Conservation (phyloP, 352 stramenopile species). For the Globisporangium spiculum region DNA sequence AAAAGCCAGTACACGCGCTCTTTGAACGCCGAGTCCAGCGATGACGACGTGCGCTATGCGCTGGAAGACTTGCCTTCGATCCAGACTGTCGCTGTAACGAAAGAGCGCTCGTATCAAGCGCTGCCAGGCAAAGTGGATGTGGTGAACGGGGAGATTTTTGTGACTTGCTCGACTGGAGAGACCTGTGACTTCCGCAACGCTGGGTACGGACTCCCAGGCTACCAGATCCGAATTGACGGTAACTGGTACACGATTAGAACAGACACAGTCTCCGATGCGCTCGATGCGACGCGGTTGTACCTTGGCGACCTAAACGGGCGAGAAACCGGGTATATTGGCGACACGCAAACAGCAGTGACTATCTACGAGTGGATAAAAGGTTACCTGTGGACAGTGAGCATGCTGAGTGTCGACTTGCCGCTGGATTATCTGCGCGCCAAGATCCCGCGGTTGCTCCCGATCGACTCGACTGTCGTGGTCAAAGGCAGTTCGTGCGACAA, state of each 20-base stretch:
- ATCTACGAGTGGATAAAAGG: slow-evolving; percentile 76
- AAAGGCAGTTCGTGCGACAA: slow-evolving; percentile 44
- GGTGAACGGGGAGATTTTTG: slow-evolving; percentile 54
- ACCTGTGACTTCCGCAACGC: slow-evolving; percentile 50
- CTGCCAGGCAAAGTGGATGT: slow-evolving; percentile 55
- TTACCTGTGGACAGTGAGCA: slow-evolving; percentile 57
- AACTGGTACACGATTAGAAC: slow-evolving; percentile 71
- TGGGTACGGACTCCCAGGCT: slow-evolving; percentile 58
- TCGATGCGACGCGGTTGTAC: slow-evolving; percentile 43
- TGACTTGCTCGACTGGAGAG: slow-evolving; percentile 43
- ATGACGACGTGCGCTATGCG: slow-evolving; percentile 57
- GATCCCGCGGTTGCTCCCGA: slow-evolving; percentile 49
- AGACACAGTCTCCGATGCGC: slow-evolving; percentile 35
- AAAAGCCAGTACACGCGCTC: slow-evolving; percentile 51
- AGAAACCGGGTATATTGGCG: slow-evolving; percentile 52
- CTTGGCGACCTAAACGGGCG: slow-evolving; percentile 57
- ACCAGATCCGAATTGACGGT: slow-evolving; percentile 50
- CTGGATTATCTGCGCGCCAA: slow-evolving; percentile 51
- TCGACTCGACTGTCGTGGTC: slow-evolving; percentile 38
- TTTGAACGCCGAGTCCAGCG: slow-evolving; percentile 69
- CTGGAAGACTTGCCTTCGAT: slow-evolving; percentile 62
- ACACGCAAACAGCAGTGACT: slow-evolving; percentile 31
- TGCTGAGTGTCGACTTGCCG: slow-evolving; percentile 42
- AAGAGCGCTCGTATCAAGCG: slow-evolving; percentile 42
- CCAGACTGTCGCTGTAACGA: slow-evolving; percentile 44